Conservation (phyloP, 352 stramenopile species). For the Peronospora farinosa region DNA sequence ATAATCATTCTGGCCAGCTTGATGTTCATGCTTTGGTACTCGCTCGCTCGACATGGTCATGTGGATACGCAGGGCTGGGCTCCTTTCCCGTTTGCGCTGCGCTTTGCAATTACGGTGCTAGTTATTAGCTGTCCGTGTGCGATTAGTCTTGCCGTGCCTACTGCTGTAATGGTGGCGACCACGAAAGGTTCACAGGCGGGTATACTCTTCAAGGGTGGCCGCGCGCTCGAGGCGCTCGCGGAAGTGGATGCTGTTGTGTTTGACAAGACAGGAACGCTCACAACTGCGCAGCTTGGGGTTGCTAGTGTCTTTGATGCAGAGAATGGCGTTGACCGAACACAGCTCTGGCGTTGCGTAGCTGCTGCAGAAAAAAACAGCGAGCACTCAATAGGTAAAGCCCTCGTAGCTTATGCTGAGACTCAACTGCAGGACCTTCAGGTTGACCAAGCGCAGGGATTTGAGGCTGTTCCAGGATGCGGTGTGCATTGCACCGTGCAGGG, state of each 20-base stretch:
- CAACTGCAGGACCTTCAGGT: slow-evolving; percentile 17
- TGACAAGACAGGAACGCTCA: slow-evolving; percentile 79
- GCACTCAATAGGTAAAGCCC: slow-evolving; percentile 55
- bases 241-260: slow-evolving; percentile 71
- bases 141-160: slow-evolving; percentile 69
- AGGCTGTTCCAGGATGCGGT: slow-evolving; percentile 52
- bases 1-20: slow-evolving; percentile 53
- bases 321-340: slow-evolving; percentile 5
- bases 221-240: slow-evolving; percentile 60
- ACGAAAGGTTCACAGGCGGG: slow-evolving; percentile 73
- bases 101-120: slow-evolving; percentile 75
- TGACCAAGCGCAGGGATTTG: slow-evolving; percentile 31
- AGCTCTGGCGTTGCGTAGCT: slow-evolving; percentile 43
- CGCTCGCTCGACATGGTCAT: slow-evolving; percentile 32
- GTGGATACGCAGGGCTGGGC: slow-evolving; percentile 48
- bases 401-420: slow-evolving; percentile 39
- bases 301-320: slow-evolving; percentile 15
- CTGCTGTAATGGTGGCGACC: slow-evolving; percentile 72
- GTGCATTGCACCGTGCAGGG: slow-evolving; percentile 39
- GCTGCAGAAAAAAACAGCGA: slow-evolving; percentile 55
- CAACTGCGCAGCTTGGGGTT: slow-evolving; percentile 47
- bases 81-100: slow-evolving; percentile 62
- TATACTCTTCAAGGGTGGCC: slow-evolving; percentile 59
- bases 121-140: slow-evolving; percentile 76
- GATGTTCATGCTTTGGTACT: slow-evolving; percentile 76